Conservation (phyloP, 768 basidiomycete species). For the Russula abietina region DNA sequence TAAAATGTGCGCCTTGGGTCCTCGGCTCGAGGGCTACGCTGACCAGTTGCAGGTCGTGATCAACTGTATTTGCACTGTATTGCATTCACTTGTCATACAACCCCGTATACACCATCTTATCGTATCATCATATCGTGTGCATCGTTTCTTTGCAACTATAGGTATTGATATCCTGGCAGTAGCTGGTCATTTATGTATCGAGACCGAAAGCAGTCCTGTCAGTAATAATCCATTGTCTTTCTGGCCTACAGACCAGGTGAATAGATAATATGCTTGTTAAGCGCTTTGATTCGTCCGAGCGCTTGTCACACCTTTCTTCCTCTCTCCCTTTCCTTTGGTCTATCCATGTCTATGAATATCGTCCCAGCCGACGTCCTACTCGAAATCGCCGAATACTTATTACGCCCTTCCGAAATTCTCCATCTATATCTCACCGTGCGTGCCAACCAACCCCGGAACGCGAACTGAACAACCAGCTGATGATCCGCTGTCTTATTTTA, state of each 20-base stretch:
- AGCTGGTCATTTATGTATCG: not conserved
- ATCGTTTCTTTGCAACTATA: not conserved
- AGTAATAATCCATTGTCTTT: not conserved
- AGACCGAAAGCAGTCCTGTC: not conserved
- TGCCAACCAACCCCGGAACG: slow-evolving; percentile 9
- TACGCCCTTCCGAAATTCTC: slow-evolving; percentile 48
- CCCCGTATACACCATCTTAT: not conserved
- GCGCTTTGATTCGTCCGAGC: not conserved
- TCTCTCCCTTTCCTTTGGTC: too few relatives aligned
- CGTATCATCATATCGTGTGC: too few relatives aligned
- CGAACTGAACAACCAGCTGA: too few relatives aligned
- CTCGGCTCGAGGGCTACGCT: slow-evolving; percentile 42
- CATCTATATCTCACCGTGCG: slow-evolving; percentile 57
- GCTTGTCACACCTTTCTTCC: not conserved
- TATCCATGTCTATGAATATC: slow-evolving; percentile 10
- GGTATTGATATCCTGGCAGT: slow-evolving; percentile 15
- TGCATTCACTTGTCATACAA: not conserved
- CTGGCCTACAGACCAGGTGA: not conserved
- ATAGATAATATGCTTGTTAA: not conserved
- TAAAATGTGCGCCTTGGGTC: slow-evolving; percentile 71
- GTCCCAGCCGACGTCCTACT: slow-evolving; percentile 60
- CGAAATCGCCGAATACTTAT: slow-evolving; percentile 53
- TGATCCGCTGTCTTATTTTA: slow-evolving; percentile 26
- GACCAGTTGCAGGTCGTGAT: slow-evolving; percentile 73
- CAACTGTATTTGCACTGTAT: slow-evolving; percentile 2